These are phyloP conservation scores for Gastrolobium bilobum DNA, from an alignment of 306 rosid species.

Conservation along the genomic window DNA sequence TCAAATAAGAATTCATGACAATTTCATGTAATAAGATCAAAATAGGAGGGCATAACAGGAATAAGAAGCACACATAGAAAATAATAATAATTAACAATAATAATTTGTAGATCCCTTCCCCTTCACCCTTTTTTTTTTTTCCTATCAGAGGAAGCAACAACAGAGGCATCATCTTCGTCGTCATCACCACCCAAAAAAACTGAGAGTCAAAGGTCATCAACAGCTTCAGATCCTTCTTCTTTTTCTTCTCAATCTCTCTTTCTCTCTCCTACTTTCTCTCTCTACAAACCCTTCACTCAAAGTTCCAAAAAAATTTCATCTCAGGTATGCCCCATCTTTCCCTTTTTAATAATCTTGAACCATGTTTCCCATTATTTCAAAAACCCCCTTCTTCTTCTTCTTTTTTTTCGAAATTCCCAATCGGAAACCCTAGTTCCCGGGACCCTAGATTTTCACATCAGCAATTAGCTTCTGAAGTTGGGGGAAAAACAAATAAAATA, in stretches of 20 bases:
- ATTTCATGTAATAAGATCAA: not conserved
- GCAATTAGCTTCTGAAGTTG: conserved; percentile 45
- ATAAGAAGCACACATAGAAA: not conserved
- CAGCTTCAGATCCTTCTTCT: conserved; percentile 54
- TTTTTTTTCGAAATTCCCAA: conserved; percentile 45
- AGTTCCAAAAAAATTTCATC: conserved; percentile 44
- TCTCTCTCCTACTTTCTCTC: conserved; percentile 34
- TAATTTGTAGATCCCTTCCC: conserved; percentile 62
- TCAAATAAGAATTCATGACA: not conserved
- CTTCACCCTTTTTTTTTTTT: conserved; percentile 55
- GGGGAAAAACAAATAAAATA: not conserved
- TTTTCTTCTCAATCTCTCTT: conserved; percentile 38
- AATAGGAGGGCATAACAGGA: conserved; percentile 6
- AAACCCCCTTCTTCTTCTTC: conserved; percentile 32
- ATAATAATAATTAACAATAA: conserved; percentile 24
- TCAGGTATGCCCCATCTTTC: conserved; percentile 47
- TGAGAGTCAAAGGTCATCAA: conserved; percentile 69
- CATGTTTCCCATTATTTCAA: conserved; percentile 28
- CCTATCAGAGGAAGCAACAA: conserved; percentile 54
- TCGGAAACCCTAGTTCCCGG: conserved; percentile 62
- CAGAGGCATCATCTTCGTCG: conserved; percentile 66
- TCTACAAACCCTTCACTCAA: conserved; percentile 34
- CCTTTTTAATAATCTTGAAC: conserved; percentile 12
- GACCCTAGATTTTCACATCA: conserved; percentile 42
- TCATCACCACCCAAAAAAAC: conserved; percentile 61